Evolutionary conservation across 768 basidiomycete genomes (phyloP).

Genomic region (Lentinula sp.): DNA sequence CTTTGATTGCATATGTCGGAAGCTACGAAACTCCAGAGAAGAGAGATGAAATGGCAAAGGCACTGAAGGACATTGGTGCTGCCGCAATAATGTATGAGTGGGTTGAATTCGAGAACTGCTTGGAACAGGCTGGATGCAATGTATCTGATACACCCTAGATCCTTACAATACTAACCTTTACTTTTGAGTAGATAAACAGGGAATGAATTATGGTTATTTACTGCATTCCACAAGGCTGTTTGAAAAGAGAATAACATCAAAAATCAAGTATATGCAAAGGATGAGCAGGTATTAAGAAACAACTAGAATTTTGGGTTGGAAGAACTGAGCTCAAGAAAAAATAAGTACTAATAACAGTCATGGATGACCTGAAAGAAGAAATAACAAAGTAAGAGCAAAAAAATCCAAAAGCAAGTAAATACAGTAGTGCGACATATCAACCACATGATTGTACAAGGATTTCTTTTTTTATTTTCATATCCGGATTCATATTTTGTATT

Average conservation of each 20-base stretch:
- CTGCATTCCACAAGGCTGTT: neutral
- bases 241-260: neutral
- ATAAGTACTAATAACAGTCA: neutral
- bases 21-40: slow-evolving; percentile 14
- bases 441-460: neutral
- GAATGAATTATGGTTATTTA: neutral
- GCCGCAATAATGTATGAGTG: slow-evolving; percentile 16
- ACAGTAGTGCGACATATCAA: slow-evolving; percentile 7
- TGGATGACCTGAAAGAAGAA: neutral
- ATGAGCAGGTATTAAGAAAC: neutral
- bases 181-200: neutral
- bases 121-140: slow-evolving; percentile 10
- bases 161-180: neutral
- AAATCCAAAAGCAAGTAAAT: neutral
- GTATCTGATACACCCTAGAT: neutral
- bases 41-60: slow-evolving; percentile 14
- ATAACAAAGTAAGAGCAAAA: neutral
- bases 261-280: neutral
- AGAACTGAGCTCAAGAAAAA: neutral
- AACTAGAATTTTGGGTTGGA: neutral
- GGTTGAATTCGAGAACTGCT: slow-evolving; percentile 13
- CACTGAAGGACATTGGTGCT: slow-evolving; percentile 13
- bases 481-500: neutral
- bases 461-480: neutral
- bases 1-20: slow-evolving; percentile 16